Conservation (phyloP, 2,329 filamentous ascomycete genomes). For the Lasiodiplodia gonubiensis region DNA sequence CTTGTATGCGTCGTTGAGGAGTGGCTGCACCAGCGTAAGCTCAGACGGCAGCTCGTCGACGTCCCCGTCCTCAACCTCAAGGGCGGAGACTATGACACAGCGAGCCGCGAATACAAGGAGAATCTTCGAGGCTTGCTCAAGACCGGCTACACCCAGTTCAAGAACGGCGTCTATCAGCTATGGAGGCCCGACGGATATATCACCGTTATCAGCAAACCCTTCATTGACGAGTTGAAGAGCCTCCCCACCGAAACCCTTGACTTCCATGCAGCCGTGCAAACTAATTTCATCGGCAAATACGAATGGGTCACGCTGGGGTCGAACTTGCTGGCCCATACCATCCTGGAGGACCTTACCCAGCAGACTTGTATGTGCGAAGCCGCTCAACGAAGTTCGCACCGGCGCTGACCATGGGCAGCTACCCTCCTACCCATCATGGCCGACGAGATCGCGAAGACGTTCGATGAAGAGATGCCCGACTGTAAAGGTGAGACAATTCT, state of each 20-base stretch:
- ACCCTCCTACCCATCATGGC: slow-evolving; percentile 31
- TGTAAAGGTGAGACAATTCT: slow-evolving; percentile 37
- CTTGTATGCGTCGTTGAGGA: background rate
- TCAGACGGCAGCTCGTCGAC: background rate
- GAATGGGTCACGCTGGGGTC: background rate
- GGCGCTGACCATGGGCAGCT: slow-evolving; percentile 42
- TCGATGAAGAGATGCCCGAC: slow-evolving; percentile 37
- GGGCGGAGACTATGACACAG: background rate
- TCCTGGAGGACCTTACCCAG: slow-evolving; percentile 32
- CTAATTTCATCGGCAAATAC: slow-evolving; percentile 32
- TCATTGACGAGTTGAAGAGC: slow-evolving; percentile 42
- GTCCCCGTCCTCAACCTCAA: slow-evolving; percentile 1
- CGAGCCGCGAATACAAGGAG: background rate
- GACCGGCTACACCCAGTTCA: background rate
- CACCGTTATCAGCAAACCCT: slow-evolving; percentile 1
- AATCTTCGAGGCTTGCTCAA: background rate
- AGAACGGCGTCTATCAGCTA: background rate
- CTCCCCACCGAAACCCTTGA: slow-evolving; percentile 42
- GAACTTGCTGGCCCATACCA: background rate
- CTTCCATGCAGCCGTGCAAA: slow-evolving; percentile 37
- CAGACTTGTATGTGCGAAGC: background rate
- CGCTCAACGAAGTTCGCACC: slow-evolving; percentile 12
- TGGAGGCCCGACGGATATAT: slow-evolving; percentile 1
- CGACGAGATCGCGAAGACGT: slow-evolving; percentile 39
- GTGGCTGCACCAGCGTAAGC: background rate